Conservation (phyloP, 78 protist species). For the Corallochytrium limacisporum region DNA sequence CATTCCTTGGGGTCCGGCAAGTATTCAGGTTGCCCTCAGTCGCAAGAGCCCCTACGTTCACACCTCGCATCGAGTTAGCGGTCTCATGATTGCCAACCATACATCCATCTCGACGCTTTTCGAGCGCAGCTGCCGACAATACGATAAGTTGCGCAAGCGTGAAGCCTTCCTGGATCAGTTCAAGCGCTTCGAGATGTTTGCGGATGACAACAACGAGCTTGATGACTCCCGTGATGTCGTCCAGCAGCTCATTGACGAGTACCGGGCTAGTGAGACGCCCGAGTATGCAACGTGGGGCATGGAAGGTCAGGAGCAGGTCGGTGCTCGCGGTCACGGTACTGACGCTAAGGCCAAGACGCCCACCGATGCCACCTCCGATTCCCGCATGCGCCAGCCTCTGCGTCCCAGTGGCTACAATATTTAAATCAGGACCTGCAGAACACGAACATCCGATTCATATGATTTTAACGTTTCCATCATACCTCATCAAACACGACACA, state of each 20-base stretch:
- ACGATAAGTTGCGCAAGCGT: constrained; percentile 53
- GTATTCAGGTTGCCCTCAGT: constrained; percentile 83
- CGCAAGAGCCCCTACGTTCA: constrained; percentile 68
- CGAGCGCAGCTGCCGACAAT: constrained; percentile 37
- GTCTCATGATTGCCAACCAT: constrained; percentile 98
- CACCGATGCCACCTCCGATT: too few species aligned
- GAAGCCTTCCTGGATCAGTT: constrained; percentile 36
- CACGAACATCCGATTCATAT: too few species aligned
- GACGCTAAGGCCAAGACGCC: too few species aligned
- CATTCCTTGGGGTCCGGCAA: constrained; percentile 99
- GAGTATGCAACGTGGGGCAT: constrained; percentile 50
- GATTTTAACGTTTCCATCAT: too few species aligned
- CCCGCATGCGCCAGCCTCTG: too few species aligned
- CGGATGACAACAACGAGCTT: constrained; percentile 74
- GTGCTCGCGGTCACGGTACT: too few species aligned
- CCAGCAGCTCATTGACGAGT: constrained; percentile 71
- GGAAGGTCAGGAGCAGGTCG: too few species aligned
- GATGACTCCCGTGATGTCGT: constrained; percentile 56
- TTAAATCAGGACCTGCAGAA: too few species aligned
- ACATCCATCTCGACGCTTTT: constrained; percentile 71
- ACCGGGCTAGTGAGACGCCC: constrained; percentile 60
- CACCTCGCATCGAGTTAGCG: constrained; percentile 84
- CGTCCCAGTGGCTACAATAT: too few species aligned
- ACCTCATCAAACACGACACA: too few species aligned
- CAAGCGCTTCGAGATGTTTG: constrained; percentile 33